Conservation (phyloP, 2,329 filamentous ascomycete species). For the Scedosporium boydii region DNA sequence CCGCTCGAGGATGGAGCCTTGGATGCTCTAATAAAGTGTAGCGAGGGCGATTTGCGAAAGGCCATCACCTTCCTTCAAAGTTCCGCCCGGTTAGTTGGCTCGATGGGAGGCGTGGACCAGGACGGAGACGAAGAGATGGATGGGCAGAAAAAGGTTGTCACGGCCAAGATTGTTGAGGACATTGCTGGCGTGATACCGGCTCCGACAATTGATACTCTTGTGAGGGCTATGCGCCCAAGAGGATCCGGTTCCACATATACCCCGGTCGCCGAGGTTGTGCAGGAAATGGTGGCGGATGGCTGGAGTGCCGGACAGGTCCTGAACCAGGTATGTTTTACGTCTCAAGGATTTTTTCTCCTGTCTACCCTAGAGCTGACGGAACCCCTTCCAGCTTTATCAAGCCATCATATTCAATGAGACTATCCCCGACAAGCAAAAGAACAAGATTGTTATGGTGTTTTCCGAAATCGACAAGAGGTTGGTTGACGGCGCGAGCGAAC, state of each 20-base stretch:
- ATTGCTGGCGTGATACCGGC: constrained; percentile 92
- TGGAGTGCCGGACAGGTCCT: constrained; percentile 93
- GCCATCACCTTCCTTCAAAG: constrained; percentile 95
- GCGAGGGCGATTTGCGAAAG: constrained; percentile 89
- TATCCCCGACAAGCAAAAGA: constrained; percentile 78
- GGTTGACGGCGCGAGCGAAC: constrained; percentile 91
- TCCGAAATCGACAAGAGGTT: constrained; percentile 91
- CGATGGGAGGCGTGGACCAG: constrained; percentile 38
- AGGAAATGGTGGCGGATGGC: constrained; percentile 88
- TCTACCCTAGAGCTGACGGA: constrained; percentile 11
- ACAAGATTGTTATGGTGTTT: constrained; percentile 79
- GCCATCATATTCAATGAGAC: constrained; percentile 74
- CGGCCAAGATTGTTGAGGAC: constrained; percentile 75
- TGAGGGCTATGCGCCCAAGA: constrained; percentile 66
- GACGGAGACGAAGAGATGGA: constrained; percentile 56
- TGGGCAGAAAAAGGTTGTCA: constrained; percentile 51
- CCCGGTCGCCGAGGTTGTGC: constrained; percentile 67
- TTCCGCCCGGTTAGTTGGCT: constrained; percentile 78
- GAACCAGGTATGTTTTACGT: constrained; percentile 49
- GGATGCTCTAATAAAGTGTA: constrained; percentile 75
- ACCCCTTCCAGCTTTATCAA: constrained; percentile 59
- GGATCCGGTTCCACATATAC: constrained; percentile 58
- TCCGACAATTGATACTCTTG: constrained; percentile 57
- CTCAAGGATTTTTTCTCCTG: not conserved
- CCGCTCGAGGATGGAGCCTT: constrained; percentile 67